phyloP scores from a whole-genome alignment of 225 moss, liverwort and hornwort species.

The Marchantia polymorpha region DNA sequence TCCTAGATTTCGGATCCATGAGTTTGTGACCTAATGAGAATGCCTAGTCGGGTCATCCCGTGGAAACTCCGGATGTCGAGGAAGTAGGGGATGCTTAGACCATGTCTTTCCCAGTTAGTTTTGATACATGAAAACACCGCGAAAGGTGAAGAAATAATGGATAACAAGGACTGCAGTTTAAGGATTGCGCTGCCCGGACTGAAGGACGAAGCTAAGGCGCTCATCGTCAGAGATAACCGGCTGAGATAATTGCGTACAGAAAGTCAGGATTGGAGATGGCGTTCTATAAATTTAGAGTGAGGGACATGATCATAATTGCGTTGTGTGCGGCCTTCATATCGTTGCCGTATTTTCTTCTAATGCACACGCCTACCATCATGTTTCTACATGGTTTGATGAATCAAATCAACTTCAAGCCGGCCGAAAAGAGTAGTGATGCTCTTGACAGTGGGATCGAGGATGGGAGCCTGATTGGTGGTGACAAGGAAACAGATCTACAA shows the following conservation, averaged over 20 bases:
- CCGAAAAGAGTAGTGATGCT: conserved; percentile 4
- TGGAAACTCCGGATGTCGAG: neutral
- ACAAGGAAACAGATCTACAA: neutral
- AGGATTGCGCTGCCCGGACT: neutral
- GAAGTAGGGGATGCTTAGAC: too few relatives aligned
- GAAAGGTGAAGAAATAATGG: neutral
- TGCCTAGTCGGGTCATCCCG: neutral
- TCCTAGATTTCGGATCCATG: neutral
- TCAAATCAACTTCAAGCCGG: neutral
- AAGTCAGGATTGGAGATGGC: conserved; percentile 27
- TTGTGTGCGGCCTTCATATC: conserved; percentile 37
- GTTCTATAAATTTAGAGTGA: conserved; percentile 38
- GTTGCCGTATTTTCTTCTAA: conserved; percentile 45
- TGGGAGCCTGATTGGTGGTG: neutral
- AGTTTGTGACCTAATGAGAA: neutral
- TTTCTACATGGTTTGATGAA: conserved; percentile 28
- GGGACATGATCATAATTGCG: conserved; percentile 38
- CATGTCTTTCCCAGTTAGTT: neutral
- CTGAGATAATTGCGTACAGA: neutral
- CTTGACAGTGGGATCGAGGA: neutral
- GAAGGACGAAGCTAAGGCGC: neutral
- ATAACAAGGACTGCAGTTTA: neutral
- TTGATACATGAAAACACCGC: neutral
- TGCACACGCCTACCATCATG: conserved; percentile 40
- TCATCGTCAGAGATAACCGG: neutral